phyloP scores from a whole-genome alignment of 441 rosid genomes.

The Erodium trifolium region DNA sequence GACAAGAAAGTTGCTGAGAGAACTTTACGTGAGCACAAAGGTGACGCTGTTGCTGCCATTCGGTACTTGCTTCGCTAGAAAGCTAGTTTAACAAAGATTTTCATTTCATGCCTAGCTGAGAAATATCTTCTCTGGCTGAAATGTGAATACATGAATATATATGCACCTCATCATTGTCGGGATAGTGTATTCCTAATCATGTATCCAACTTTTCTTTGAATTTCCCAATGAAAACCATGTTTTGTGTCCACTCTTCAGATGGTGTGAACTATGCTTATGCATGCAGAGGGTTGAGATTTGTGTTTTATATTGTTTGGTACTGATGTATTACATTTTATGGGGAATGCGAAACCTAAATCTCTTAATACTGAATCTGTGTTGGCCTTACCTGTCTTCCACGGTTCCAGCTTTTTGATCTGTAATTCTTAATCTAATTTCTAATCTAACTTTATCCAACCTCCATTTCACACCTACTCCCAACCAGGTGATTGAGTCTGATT shows the following conservation, averaged over 20 bases:
- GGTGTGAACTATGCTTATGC: too few relatives aligned
- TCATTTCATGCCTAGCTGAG: constrained; percentile 4
- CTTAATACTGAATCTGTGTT: background rate
- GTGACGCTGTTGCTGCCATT: constrained; percentile 89
- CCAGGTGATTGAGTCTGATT: too few relatives aligned
- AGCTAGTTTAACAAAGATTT: background rate
- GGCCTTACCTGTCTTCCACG: background rate
- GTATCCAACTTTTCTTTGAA: background rate
- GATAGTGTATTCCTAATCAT: background rate
- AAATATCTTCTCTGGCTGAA: constrained; percentile 1
- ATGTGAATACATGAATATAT: background rate
- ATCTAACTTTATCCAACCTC: too few relatives aligned
- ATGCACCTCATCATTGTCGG: background rate
- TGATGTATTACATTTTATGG: background rate
- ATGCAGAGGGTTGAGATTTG: background rate
- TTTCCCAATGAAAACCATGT: too few relatives aligned
- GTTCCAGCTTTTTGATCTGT: background rate
- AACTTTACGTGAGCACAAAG: constrained; percentile 88
- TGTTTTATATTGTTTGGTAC: background rate
- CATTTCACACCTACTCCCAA: too few relatives aligned
- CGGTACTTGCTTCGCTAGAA: constrained; percentile 55
- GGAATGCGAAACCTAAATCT: background rate
- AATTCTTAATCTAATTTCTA: too few relatives aligned
- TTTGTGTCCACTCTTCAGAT: too few relatives aligned
- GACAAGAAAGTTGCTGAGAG: constrained; percentile 88